phyloP scores from a whole-genome alignment of 805 yeast species.

The Kodamaea kaohsiungensis region DNA sequence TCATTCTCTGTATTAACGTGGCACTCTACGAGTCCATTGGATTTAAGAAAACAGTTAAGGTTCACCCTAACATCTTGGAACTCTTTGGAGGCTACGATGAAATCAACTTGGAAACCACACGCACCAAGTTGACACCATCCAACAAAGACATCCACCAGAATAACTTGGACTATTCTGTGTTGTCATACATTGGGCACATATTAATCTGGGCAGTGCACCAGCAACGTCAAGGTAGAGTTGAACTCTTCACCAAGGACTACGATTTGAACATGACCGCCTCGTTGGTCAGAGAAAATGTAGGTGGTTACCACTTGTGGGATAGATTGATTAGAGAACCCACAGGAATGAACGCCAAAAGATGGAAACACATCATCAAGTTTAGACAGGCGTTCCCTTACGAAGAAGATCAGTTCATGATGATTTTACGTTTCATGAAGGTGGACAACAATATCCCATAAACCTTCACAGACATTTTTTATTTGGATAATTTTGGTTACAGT shows the following conservation, averaged over 20 bases:
- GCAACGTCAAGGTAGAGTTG: constrained; percentile 17
- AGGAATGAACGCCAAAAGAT: constrained; percentile 39
- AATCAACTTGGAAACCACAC: constrained; percentile 32
- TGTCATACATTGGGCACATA: constrained; percentile 39
- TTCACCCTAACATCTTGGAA: constrained; percentile 27
- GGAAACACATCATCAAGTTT: constrained; percentile 43
- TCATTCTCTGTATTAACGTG: constrained; percentile 32
- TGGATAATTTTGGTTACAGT: not conserved
- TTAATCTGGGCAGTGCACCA: constrained; percentile 37
- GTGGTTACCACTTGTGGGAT: constrained; percentile 45
- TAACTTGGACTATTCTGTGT: constrained; percentile 38
- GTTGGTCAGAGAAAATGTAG: constrained; percentile 25
- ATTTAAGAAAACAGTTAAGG: constrained; percentile 25
- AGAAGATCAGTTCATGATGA: constrained; percentile 41
- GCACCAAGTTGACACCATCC: constrained; percentile 37
- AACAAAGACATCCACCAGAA: constrained; percentile 34
- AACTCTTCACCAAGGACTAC: constrained; percentile 18
- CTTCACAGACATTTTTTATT: not conserved
- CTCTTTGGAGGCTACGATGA: constrained; percentile 31
- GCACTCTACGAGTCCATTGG: constrained; percentile 40
- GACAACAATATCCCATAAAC: constrained; percentile 19
- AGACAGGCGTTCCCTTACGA: constrained; percentile 37
- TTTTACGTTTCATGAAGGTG: constrained; percentile 37
- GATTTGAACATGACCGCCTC: constrained; percentile 19
- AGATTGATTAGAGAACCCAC: constrained; percentile 30